Percentiles rank a stretch among this genome's conserved stretches.
Conservation (phyloP, 768 basidiomycete species). For the Gyrodon lividus region DNA sequence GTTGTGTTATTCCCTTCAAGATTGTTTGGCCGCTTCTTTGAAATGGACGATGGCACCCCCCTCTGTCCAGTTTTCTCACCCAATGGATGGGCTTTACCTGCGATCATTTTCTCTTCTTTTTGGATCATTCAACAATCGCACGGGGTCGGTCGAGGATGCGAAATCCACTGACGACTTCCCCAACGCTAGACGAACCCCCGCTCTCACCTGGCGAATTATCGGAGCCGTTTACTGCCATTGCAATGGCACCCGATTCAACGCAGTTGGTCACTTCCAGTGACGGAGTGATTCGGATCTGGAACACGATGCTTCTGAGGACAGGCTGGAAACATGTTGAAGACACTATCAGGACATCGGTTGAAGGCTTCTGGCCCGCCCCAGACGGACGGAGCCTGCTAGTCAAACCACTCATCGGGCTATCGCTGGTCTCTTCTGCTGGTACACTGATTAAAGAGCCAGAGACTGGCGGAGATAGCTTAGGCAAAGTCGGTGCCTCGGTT, state of each 20-base stretch:
- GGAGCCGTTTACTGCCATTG: neutral
- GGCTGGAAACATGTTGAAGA: constrained; percentile 7
- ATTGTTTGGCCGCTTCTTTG: constrained; percentile 5
- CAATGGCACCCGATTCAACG: constrained; percentile 8
- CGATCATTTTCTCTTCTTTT: neutral
- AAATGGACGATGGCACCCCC: constrained; percentile 7
- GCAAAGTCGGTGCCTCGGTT: constrained; percentile 1
- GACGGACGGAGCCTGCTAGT: constrained; percentile 14
- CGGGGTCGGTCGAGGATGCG: constrained; percentile 7
- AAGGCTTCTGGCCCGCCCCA: constrained; percentile 8
- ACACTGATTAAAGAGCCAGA: constrained; percentile 8
- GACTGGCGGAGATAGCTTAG: constrained; percentile 9
- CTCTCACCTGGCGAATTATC: neutral
- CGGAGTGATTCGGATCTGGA: constrained; percentile 15
- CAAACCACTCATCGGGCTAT: constrained; percentile 10
- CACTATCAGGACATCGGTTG: neutral
- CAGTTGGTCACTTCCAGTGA: constrained; percentile 9
- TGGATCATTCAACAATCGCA: neutral
- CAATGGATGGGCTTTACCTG: constrained; percentile 8
- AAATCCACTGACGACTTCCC: neutral
- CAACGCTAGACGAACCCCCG: constrained; percentile 9
- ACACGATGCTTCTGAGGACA: neutral
- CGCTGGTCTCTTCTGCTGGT: neutral
- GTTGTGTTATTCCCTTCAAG: constrained; percentile 2
- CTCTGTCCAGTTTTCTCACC: constrained; percentile 9